phyloP scores from a whole-genome alignment of 108 stramenopile species.

The Discostella pseudostelligera region DNA sequence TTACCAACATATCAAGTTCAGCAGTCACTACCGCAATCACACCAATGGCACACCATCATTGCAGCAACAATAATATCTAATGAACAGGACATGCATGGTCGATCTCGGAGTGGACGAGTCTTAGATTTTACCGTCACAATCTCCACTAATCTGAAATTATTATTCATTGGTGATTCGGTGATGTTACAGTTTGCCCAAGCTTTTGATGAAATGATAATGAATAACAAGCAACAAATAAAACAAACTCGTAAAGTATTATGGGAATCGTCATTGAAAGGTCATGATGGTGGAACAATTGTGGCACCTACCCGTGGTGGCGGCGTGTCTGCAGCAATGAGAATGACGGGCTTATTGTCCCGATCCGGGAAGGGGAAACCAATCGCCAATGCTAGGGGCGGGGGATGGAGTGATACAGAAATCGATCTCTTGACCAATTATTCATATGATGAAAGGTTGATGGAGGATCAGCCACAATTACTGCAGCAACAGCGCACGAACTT shows the following conservation, averaged over 20 bases:
- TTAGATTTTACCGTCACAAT: constrained; percentile 20
- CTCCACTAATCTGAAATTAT: constrained; percentile 17
- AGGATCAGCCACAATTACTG: too few species aligned
- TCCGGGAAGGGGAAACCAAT: constrained; percentile 12
- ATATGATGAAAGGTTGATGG: too few species aligned
- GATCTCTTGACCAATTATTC: background rate
- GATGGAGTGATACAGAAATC: constrained; percentile 22
- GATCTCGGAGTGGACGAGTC: constrained; percentile 1
- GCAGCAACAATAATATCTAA: too few species aligned
- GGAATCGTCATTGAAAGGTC: background rate
- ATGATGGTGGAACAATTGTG: constrained; percentile 17
- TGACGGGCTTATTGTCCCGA: constrained; percentile 15
- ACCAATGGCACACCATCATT: too few species aligned
- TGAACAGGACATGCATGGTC: background rate
- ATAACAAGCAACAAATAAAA: background rate
- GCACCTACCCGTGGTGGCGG: constrained; percentile 28
- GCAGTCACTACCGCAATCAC: too few species aligned
- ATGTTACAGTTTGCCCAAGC: constrained; percentile 26
- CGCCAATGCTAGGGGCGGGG: constrained; percentile 25
- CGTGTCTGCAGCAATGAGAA: constrained; percentile 20
- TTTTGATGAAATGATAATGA: constrained; percentile 23
- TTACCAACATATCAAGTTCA: too few species aligned
- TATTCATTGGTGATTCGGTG: constrained; percentile 37
- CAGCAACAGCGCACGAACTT: background rate
- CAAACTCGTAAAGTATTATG: constrained; percentile 2